Base-by-base conservation (phyloP, 352 stramenopile species). In the Pythium phragmiticola region DNA sequence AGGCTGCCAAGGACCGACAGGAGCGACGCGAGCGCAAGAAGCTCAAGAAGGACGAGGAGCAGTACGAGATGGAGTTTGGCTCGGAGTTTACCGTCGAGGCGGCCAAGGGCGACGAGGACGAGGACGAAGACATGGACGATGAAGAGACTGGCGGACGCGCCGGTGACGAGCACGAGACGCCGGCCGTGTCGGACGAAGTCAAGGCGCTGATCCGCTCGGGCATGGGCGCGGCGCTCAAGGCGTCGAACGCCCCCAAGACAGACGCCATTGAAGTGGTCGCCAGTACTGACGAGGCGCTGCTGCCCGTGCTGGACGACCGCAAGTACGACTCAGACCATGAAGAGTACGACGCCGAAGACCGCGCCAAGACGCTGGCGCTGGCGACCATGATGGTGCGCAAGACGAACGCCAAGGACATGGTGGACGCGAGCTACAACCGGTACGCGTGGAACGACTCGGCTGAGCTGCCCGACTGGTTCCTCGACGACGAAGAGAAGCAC, bases 361-460 rank as follows among this genome's bases (percentile, higher is more conserved):
- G 97, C n/a, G 91, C 95, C 0, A 83, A 96, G 58, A 98, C 93
- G 4, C 76, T 99, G n/a, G 97, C 97, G 3, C 68, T 99, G 9
- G 98, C 95, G 13, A 98, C 94, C 12, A 98, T 99, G 96, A 99
- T 99, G 92, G 83, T 99, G 9, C 88, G 97, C 37, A 92, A 97
- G 60, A 97, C 86, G 0, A 98, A 98, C 61, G 95, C 96, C 8
- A 99, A 99, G 72, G 95, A 98, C 26, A 69, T 99, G 56, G 93
- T 99, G 6, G 98, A 99, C 72, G 89, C 97, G 2, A 98, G 91
- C 28, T 99, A 99, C 89, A 99, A 99, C 76, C 94, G 98, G 0
- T 99, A 97, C 72, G 92, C 97, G 5, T 99, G 97, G 96, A 99
- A 99, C 72, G 97, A 99, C 77, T 87, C 94, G 1, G 51, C 82